phyloP scores from a whole-genome alignment of 1,284 basidiomycete species.

The Phellopilus nigrolimitatus region DNA sequence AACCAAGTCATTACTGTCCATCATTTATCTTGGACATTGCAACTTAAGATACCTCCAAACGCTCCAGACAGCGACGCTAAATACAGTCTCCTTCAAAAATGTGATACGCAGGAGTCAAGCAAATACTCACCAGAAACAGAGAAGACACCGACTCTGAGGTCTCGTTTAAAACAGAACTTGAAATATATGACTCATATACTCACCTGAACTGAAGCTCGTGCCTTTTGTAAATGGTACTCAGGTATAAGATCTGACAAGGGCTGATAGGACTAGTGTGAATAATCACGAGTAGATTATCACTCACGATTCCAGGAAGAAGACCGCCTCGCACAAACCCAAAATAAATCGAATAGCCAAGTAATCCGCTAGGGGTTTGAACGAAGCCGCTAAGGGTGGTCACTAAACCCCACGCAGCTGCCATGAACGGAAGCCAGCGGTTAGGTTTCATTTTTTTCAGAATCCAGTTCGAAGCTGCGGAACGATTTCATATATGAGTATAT shows the following conservation, averaged over 20 bases:
- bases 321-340: constrained; percentile 64
- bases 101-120: neutral
- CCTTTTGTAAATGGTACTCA: constrained; percentile 56
- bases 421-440: constrained; percentile 55
- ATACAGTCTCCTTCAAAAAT: no score
- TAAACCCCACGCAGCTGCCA: constrained; percentile 48
- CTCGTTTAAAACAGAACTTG: neutral
- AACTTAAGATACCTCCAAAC: constrained; percentile 44
- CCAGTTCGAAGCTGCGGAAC: constrained; percentile 47
- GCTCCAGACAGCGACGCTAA: constrained; percentile 58
- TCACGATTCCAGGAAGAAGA: constrained; percentile 60
- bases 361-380: constrained; percentile 49
- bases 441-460: constrained; percentile 51
- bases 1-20: neutral
- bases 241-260: constrained; percentile 55
- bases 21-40: constrained; percentile 8
- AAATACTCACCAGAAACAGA: constrained; percentile 45
- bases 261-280: neutral
- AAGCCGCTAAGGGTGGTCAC: constrained; percentile 58
- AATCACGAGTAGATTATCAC: constrained; percentile 17
- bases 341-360: constrained; percentile 58
- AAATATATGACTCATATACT: constrained; percentile 13
- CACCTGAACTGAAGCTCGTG: constrained; percentile 57
- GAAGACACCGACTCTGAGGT: constrained; percentile 51
- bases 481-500: neutral